Evolutionary conservation across 2,329 filamentous ascomycete species (phyloP).

Genomic region (Didymella keratinophila): DNA sequence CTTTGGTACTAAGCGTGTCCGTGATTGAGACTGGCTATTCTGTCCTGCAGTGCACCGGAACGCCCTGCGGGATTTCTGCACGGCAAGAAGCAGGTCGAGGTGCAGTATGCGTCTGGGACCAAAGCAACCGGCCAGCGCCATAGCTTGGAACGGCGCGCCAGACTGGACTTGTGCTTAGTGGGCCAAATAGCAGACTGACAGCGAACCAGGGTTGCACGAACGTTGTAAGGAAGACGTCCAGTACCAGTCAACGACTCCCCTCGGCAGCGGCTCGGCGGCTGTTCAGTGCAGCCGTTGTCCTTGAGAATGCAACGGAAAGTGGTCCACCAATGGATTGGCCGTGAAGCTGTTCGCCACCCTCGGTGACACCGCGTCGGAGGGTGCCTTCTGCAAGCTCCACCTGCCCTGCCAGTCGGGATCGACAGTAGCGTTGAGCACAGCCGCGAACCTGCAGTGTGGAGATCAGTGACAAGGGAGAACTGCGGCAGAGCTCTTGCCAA

Average conservation of each 20-base stretch:
- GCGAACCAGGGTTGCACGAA: conserved; percentile 23
- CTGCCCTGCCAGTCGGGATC: conserved; percentile 19
- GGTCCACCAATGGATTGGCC: conserved; percentile 23
- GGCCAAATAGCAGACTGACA: conserved; percentile 8
- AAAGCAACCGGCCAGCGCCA: conserved; percentile 31
- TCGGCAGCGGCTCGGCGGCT: conserved; percentile 27
- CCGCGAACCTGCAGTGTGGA: conserved; percentile 18
- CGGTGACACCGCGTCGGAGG: conserved; percentile 19
- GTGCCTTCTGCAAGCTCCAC: conserved; percentile 6
- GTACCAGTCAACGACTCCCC: conserved; percentile 18
- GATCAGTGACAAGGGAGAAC: conserved; percentile 19
- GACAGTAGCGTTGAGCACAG: conserved; percentile 22
- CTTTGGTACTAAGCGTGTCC: not conserved
- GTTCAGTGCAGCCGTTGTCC: conserved; percentile 27
- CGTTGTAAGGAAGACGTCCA: conserved; percentile 19
- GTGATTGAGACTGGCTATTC: not conserved
- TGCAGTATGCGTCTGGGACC: conserved; percentile 26
- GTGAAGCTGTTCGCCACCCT: conserved; percentile 16
- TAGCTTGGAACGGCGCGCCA: conserved; percentile 20
- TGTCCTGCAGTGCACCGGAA: not conserved
- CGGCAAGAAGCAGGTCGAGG: conserved; percentile 17
- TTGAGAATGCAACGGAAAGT: conserved; percentile 15
- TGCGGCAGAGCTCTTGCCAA: conserved; percentile 4
- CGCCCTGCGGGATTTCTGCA: conserved; percentile 23
- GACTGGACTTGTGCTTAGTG: conserved; percentile 9